These are phyloP conservation scores for Ustanciosporium gigantosporum DNA, from an alignment of 1,284 basidiomycete genomes.

Conservation along the genomic window DNA sequence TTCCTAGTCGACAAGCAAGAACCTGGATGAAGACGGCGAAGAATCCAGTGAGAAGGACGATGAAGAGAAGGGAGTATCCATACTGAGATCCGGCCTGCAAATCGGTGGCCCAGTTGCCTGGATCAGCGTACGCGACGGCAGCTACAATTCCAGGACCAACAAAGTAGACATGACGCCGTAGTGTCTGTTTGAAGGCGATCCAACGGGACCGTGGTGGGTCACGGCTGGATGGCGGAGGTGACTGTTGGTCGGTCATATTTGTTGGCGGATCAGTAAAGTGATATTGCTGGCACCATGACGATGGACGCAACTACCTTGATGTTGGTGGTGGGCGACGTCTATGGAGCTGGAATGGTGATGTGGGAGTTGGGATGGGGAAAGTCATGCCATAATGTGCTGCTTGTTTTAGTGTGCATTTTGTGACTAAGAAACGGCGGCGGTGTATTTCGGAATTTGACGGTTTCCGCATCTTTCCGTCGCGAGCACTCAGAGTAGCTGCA, in stretches of 20 bases:
- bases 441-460: no score
- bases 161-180: slow-evolving; percentile 42
- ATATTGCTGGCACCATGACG: no score
- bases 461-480: no score
- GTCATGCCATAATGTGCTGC: no score
- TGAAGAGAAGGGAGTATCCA: slow-evolving; percentile 83
- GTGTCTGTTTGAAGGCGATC: slow-evolving; percentile 7
- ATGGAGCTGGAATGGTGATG: not conserved
- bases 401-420: no score
- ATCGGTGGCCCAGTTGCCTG: slow-evolving; percentile 60
- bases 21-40: slow-evolving; percentile 80
- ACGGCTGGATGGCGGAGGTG: no score
- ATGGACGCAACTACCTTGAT: no score
- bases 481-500: no score
- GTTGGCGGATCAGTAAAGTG: no score
- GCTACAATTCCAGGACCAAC: slow-evolving; percentile 52
- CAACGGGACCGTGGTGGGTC: slow-evolving; percentile 2
- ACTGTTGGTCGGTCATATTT: no score
- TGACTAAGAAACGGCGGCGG: no score
- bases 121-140: slow-evolving; percentile 52
- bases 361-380: no score
- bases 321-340: not conserved
- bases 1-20: slow-evolving; percentile 65
- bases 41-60: slow-evolving; percentile 80
- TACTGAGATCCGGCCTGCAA: slow-evolving; percentile 58